These are phyloP conservation scores for Silybum marianum DNA, from an alignment of 129 eudicot species.

Conservation along the genomic window DNA sequence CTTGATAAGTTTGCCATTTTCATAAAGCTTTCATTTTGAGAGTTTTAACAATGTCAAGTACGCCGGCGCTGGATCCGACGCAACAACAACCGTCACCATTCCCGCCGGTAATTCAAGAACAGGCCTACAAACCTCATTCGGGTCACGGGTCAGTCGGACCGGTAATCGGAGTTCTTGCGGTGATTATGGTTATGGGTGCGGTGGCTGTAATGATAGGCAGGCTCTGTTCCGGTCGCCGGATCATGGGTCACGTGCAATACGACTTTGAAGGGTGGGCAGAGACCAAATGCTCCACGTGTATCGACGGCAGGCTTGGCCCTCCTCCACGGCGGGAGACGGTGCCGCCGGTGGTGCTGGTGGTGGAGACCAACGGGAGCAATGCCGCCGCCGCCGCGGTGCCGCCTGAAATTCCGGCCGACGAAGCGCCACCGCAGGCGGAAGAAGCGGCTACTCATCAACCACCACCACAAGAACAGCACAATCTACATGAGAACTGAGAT, in stretches of 20 bases:
- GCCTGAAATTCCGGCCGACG: constrained; percentile 14
- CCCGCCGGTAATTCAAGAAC: constrained; percentile 39
- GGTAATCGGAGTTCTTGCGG: constrained; percentile 67
- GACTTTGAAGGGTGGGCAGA: constrained; percentile 80
- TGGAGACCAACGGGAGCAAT: constrained; percentile 10
- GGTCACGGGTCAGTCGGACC: constrained; percentile 84
- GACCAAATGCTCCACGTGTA: constrained; percentile 66
- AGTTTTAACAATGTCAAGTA: constrained; percentile 36
- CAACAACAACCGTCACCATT: constrained; percentile 61
- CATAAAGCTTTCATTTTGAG: constrained; percentile 19
- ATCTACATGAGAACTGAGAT: constrained; percentile 27
- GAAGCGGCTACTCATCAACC: constrained; percentile 14
- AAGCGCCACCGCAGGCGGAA: constrained; percentile 19
- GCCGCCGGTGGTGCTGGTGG: constrained; percentile 36
- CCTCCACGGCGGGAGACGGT: constrained; percentile 39
- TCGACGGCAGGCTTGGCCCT: constrained; percentile 63
- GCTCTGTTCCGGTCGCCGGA: constrained; percentile 62
- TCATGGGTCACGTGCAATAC: constrained; percentile 66
- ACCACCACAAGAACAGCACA: constrained; percentile 9
- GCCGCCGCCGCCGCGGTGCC: neutral
- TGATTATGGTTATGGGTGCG: constrained; percentile 57
- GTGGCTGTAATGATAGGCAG: constrained; percentile 79
- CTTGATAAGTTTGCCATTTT: neutral
- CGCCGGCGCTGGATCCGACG: constrained; percentile 35
- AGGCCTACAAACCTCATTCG: constrained; percentile 49